Conservation (phyloP, 331 rosid genomes). For the Pyrus hybrid region DNA sequence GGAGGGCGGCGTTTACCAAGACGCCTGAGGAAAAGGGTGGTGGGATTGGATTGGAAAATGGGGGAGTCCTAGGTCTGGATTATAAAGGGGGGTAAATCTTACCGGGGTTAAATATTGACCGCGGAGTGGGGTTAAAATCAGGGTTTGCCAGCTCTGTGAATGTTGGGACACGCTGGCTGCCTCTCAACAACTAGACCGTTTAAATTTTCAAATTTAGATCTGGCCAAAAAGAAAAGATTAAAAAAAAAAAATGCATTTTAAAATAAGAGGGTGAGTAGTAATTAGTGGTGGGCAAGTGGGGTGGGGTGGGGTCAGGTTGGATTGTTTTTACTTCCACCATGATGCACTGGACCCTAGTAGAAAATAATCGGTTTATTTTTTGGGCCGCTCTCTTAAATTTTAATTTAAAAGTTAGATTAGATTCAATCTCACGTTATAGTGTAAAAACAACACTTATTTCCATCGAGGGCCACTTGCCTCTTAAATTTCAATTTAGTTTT, state of each 20-base stretch:
- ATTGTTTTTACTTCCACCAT: neutral
- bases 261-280: neutral
- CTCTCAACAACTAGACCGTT: neutral
- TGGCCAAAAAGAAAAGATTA: neutral
- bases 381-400: too few species aligned
- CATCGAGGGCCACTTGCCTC: too few species aligned
- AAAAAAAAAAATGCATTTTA: neutral
- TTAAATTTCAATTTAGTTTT: too few species aligned
- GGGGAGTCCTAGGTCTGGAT: neutral
- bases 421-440: too few species aligned
- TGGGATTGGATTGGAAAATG: neutral
- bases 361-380: too few species aligned
- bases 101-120: neutral
- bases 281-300: neutral
- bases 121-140: neutral
- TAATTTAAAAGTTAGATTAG: too few species aligned
- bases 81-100: neutral
- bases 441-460: rapidly evolving
- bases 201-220: conserved; percentile 1
- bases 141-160: neutral
- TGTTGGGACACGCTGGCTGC: neutral
- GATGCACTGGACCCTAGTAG: neutral
- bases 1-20: conserved; percentile 53
- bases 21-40: conserved; percentile 37
- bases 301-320: neutral